Percentiles rank a stretch among this genome's conserved stretches.
Conservation (phyloP, 352 stramenopile species). For the Pythium phragmitis region DNA sequence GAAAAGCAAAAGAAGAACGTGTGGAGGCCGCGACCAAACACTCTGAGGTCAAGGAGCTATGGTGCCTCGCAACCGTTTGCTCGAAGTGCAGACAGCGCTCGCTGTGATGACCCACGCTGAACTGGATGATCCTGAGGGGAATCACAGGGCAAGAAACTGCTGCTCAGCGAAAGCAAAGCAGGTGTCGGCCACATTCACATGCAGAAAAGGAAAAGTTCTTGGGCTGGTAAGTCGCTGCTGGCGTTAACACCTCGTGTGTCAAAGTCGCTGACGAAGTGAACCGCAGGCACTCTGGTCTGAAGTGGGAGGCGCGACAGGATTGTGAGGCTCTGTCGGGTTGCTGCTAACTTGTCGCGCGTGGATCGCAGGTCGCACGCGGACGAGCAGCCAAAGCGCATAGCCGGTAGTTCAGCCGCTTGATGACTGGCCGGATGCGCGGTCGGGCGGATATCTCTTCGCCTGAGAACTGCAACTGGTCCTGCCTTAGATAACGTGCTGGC, state of each 20-base stretch:
- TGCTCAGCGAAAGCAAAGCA: background rate
- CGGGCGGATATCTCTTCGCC: too few relatives aligned
- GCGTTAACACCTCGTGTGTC: slow-evolving; percentile 14
- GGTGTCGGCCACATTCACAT: background rate
- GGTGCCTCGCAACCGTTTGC: too few relatives aligned
- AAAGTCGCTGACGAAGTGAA: slow-evolving; percentile 15
- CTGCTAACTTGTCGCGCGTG: background rate
- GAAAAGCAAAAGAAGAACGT: too few relatives aligned
- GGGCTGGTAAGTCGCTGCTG: background rate
- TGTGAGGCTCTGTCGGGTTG: slow-evolving; percentile 5
- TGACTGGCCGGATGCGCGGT: background rate
- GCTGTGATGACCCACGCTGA: too few relatives aligned
- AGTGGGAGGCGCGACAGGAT: background rate
- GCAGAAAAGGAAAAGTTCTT: background rate
- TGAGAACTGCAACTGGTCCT: too few relatives aligned
- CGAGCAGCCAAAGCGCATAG: slow-evolving; percentile 7
- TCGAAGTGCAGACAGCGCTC: too few relatives aligned
- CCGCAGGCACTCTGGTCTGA: slow-evolving; percentile 10
- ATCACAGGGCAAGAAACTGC: background rate
- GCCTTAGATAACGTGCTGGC: too few relatives aligned
- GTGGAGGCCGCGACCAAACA: too few relatives aligned
- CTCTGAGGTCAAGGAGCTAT: too few relatives aligned
- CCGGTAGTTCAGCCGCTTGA: slow-evolving; percentile 3
- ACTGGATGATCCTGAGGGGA: too few relatives aligned
- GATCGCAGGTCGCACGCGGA: slow-evolving; percentile 9